Evolutionary conservation across 495 filamentous ascomycete species (phyloP), one percentile per base, ranked within the genome.

Genomic region (Lasiosphaeris hirsuta): DNA sequence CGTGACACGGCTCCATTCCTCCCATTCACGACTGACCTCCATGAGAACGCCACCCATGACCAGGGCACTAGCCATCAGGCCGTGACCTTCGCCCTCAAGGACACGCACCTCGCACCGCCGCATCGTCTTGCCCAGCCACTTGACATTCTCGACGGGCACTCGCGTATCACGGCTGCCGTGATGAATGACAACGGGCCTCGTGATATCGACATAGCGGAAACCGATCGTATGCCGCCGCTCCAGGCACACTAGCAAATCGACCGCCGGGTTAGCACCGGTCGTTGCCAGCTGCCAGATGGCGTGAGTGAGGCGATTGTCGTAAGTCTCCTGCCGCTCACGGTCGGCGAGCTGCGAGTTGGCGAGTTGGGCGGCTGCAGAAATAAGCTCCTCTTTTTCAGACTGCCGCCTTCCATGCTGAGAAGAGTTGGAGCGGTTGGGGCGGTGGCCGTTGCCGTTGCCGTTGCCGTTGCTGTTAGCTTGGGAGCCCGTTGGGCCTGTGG

Each of bases 151-250:
- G 14, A 96, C 86, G 0, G 94, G 94, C 10, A 99, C 94, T 13
- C 94, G 81, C 7, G 88, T 92, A 62, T 99, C 94, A 64, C 86
- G 86, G 66, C 84, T 90, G 10, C 94, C 94, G 63, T 99, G 94
- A 62, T 96, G 93, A 57, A 99, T 96, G 19, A 96, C 87, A 1
- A 97, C 89, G 0, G 87, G 82, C 8, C 91, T 83, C 0, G 85
- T 94, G 61, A 97, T 96, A 66, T 99, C 94, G 14, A 96, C 92
- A 64, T 99, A 99, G 33, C 92, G 84, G 72, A 99, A 99, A 0
- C 94, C 94, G 63, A 99, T 96, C 0, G 89, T 85, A 61, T 95
- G 89, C 9, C 88, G 83, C 15, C 95, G 86, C 71, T 99, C 94
- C 11, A 99, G 75, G 67, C 94, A 99, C 10, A 96, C 89, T 2